Conservation (phyloP, 73 alveolate species). For the Paramecium pentaurelia region DNA sequence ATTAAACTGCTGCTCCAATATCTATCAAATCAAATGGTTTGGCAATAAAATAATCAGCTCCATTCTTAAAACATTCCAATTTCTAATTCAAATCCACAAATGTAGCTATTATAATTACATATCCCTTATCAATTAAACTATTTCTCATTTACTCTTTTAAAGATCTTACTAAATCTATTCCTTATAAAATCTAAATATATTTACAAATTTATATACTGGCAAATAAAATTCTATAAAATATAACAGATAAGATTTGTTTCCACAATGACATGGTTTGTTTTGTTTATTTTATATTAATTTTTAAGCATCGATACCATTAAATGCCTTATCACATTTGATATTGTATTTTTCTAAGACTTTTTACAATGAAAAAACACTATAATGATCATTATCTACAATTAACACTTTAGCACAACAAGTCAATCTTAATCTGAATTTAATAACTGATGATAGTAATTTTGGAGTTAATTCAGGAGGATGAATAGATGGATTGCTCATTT, state of each 20-base stretch:
- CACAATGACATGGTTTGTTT: slow-evolving; percentile 16
- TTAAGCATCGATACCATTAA: slow-evolving; percentile 38
- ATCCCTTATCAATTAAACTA: background rate
- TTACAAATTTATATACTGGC: background rate
- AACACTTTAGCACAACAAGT: slow-evolving; percentile 26
- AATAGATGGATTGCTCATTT: background rate
- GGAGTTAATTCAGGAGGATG: slow-evolving; percentile 33
- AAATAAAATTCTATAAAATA: slow-evolving; percentile 12
- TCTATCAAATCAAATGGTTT: slow-evolving; percentile 38
- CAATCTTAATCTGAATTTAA: slow-evolving; percentile 25
- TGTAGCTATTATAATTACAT: background rate
- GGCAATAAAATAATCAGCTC: background rate
- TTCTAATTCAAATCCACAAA: slow-evolving; percentile 21
- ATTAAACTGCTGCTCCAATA: slow-evolving; percentile 41
- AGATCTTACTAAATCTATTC: background rate
- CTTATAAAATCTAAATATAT: background rate
- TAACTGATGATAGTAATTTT: background rate
- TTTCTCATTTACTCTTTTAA: background rate
- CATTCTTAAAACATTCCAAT: slow-evolving; percentile 36
- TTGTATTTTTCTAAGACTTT: slow-evolving; percentile 17
- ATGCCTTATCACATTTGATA: slow-evolving; percentile 20
- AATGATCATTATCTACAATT: slow-evolving; percentile 51
- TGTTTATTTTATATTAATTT: background rate
- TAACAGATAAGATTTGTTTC: background rate
- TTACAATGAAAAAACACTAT: slow-evolving; percentile 1